Evolutionary conservation across 768 basidiomycete species (phyloP), one percentile per base, ranked within the genome.

Genomic region (Boletus subcaerulescens): DNA sequence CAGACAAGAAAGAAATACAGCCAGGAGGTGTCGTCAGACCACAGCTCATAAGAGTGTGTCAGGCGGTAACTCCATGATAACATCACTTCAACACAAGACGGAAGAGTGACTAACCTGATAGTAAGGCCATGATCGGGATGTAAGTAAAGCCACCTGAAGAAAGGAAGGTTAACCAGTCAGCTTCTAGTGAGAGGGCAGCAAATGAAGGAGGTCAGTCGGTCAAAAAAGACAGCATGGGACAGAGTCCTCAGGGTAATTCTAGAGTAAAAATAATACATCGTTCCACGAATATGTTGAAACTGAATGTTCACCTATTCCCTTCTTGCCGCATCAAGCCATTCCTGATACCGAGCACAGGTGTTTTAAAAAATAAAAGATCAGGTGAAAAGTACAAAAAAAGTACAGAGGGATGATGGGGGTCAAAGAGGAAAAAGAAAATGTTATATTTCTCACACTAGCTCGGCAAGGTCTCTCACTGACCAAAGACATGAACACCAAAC

Each of bases 11-110:
- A 58, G 22, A 22, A 54, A 60, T 35, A 60, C 45, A 59, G 46
- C 58, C 52, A 45, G 58, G 58, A 60, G 14, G 8, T 31, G 46
- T 60, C 58, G 42, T 59, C 58, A 59, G 42, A 48, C 18, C 14
- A 52, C 52, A 41, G 17, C 52, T 41, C 46, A 4, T 32, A 38
- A 40, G 52, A 48, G 58, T 12, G 46, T 42, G 26, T 59, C 58
- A 41, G 58, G 51, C 51, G 58, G 58, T 55, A 55, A 56, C 46
- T 60, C 58, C 58, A 59, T 45, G 42, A 60, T 59, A 39, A 60
- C 57, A 59, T 60, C 58, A 10, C 39, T 60, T 60, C 24, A 20
- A 12, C 13, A 39, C 4, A 15, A 54, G 7, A 32, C 40, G n/a
- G 18, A 7, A 20, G 3, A 14, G 32, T 12, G 9, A 43, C 58